A percentile compares a stretch with the other conserved stretches of the same genome.
These are phyloP conservation scores for Apiospora phragmitis DNA, from an alignment of 2,329 filamentous ascomycete genomes.

Conservation along the genomic window DNA sequence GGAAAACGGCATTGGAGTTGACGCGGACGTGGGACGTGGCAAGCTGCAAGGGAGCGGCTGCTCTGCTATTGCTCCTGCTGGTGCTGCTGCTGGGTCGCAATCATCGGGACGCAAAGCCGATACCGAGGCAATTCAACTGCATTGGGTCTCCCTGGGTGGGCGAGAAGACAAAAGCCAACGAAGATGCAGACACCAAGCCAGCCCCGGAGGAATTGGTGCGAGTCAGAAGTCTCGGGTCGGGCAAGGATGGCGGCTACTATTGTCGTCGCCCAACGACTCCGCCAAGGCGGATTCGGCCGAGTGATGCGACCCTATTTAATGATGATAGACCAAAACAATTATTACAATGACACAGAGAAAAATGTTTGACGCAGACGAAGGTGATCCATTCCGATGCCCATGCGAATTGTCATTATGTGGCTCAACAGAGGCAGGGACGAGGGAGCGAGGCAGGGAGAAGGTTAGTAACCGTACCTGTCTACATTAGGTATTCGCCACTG, in stretches of 20 bases:
- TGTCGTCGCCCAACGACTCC: neutral
- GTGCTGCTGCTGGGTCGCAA: neutral
- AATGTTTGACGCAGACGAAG: neutral
- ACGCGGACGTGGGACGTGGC: neutral
- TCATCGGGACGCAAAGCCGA: neutral
- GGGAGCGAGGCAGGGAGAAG: neutral
- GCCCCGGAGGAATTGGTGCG: neutral
- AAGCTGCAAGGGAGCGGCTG: neutral
- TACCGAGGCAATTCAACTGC: neutral
- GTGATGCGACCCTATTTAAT: neutral
- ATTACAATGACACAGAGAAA: neutral
- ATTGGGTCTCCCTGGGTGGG: neutral
- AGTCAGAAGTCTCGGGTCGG: neutral
- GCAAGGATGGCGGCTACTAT: neutral
- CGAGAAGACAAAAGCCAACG: neutral
- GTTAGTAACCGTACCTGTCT: neutral
- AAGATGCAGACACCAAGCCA: neutral
- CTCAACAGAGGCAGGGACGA: neutral
- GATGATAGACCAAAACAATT: neutral
- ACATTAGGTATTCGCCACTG: neutral
- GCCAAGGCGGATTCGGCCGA: neutral
- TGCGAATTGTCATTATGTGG: neutral
- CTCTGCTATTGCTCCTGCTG: neutral
- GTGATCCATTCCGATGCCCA: neutral
- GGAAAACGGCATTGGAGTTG: neutral